phyloP scores from a whole-genome alignment of 1,284 basidiomycete species.

The Puccinia triticina region DNA sequence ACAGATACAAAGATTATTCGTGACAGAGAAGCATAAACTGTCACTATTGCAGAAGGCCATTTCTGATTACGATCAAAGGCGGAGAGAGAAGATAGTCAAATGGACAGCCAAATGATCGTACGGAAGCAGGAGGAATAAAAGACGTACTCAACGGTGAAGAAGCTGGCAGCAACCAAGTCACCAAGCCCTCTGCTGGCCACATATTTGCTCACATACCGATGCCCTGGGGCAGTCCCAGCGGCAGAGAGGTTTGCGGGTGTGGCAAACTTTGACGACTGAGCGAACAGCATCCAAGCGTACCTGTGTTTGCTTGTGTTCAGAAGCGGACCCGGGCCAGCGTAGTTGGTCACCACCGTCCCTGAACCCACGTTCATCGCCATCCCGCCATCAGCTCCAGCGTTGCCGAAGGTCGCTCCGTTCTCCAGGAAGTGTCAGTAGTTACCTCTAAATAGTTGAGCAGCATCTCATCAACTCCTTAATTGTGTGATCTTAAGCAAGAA shows the following conservation, averaged over 20 bases:
- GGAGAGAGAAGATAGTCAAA: no score
- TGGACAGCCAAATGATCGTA: no score
- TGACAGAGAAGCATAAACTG: not conserved
- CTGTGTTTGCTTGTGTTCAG: slow-evolving; percentile 25
- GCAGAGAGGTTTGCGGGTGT: slow-evolving; percentile 20
- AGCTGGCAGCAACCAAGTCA: slow-evolving; percentile 31
- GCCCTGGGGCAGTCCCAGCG: not conserved
- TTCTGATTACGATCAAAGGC: not conserved
- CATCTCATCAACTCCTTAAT: no score
- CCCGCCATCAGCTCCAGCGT: not conserved
- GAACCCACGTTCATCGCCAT: slow-evolving; percentile 16
- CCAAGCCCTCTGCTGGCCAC: slow-evolving; percentile 14
- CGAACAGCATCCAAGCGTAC: slow-evolving; percentile 42
- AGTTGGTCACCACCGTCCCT: slow-evolving; percentile 26
- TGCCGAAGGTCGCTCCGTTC: slow-evolving; percentile 36
- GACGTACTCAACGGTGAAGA: slow-evolving; percentile 40
- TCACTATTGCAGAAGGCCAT: not conserved
- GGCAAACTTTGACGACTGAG: not conserved
- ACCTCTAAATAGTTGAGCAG: not conserved
- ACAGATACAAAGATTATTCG: slow-evolving; percentile 14
- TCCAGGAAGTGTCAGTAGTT: slow-evolving; percentile 38
- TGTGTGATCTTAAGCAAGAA: no score
- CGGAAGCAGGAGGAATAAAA: not conserved
- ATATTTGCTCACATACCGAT: slow-evolving; percentile 40
- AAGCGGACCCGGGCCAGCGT: slow-evolving; percentile 29